A percentile compares a stretch with the other conserved stretches of the same genome.
These are phyloP conservation scores for Gossypium davidsonii DNA, from an alignment of 441 rosid species.

Conservation along the genomic window DNA sequence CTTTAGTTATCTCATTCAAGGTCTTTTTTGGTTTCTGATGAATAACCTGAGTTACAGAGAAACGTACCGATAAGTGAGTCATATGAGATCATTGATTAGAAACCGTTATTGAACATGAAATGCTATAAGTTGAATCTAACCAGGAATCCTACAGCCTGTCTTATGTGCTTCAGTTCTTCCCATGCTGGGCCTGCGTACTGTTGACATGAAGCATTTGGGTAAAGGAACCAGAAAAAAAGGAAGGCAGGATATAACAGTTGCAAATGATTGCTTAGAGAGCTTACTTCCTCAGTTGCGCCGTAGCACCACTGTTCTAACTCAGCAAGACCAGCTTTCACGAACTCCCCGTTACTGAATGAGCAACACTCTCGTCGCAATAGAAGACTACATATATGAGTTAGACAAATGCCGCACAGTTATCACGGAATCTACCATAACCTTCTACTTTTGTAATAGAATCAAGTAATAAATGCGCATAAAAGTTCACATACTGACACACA, in stretches of 20 bases:
- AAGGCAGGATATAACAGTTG: conserved; percentile 3
- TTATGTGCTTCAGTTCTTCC: conserved; percentile 88
- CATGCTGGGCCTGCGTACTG: conserved; percentile 72
- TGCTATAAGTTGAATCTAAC: conserved; percentile 27
- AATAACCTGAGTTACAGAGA: conserved; percentile 30
- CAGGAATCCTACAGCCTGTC: conserved; percentile 94
- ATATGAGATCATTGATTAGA: neutral
- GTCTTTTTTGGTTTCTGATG: conserved; percentile 70
- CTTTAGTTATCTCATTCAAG: conserved; percentile 54
- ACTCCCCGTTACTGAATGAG: conserved; percentile 97
- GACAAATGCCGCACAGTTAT: conserved; percentile 11
- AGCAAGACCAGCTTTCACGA: conserved; percentile 87
- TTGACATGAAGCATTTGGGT: conserved; percentile 12
- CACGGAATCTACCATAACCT: neutral
- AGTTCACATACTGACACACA: neutral
- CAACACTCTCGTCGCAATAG: conserved; percentile 94
- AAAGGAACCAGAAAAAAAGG: conserved; percentile 3
- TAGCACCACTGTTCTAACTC: conserved; percentile 89
- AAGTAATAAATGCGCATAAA: neutral
- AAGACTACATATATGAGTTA: conserved; percentile 53
- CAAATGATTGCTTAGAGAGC: conserved; percentile 18
- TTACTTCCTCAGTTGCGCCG: conserved; percentile 81
- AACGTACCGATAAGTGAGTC: neutral
- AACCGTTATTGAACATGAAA: neutral
- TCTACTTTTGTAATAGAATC: neutral